Evolutionary conservation across 257 asterid species (phyloP).

Genomic region (Solanum rostratum): DNA sequence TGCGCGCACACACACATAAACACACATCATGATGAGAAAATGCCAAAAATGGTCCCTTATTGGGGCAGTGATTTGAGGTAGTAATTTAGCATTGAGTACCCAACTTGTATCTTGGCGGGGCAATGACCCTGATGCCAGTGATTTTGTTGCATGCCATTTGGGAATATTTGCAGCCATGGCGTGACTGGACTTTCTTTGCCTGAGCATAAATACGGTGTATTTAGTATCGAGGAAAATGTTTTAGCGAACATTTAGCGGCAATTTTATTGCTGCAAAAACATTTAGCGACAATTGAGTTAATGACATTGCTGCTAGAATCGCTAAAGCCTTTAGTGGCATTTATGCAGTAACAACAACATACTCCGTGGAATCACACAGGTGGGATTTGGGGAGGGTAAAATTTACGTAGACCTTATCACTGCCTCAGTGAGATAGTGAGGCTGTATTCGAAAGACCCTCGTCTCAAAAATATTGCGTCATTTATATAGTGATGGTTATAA

Average conservation of each 20-base stretch:
- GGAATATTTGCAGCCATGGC: not conserved
- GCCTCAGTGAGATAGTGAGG: too few species aligned
- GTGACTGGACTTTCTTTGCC: not conserved
- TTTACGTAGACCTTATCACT: too few species aligned
- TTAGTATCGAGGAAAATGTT: not conserved
- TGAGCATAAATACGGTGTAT: not conserved
- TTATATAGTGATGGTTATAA: not conserved
- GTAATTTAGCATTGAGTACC: not conserved
- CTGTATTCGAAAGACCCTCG: too few species aligned
- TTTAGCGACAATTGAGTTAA: not conserved
- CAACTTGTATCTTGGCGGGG: not conserved
- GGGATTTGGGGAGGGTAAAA: too few species aligned
- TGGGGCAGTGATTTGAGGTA: not conserved
- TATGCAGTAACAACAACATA: not conserved
- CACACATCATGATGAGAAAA: not conserved
- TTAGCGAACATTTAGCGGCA: not conserved
- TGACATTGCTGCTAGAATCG: not conserved
- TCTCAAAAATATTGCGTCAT: not conserved
- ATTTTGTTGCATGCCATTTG: not conserved
- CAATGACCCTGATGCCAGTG: not conserved
- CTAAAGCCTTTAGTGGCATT: not conserved
- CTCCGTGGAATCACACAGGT: too few species aligned
- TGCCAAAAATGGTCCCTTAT: not conserved
- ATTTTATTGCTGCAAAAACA: not conserved
- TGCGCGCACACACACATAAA: not conserved